A percentile compares a stretch with the other conserved stretches of the same genome.
Conservation (phyloP, 2,329 filamentous ascomycete species). For the Phaeophleospora eucalypticola region DNA sequence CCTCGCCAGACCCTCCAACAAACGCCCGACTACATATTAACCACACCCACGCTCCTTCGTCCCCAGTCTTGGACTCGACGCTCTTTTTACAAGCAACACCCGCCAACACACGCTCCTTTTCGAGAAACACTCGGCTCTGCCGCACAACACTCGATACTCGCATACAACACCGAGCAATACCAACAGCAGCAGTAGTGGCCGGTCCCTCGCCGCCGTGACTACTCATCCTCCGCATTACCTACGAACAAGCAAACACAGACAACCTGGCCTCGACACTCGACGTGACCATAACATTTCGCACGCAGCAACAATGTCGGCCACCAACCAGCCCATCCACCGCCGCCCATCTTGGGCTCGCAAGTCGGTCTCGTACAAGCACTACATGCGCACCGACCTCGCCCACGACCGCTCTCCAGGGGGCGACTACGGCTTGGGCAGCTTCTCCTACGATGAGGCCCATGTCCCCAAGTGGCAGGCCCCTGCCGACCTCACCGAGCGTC, state of each 20-base stretch:
- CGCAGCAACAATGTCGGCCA: background rate
- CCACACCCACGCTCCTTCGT: background rate
- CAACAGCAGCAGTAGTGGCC: background rate
- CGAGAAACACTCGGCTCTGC: no score
- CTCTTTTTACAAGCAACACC: background rate
- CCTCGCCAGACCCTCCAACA: background rate
- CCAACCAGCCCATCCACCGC: slow-evolving; percentile 23
- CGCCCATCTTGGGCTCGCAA: slow-evolving; percentile 28
- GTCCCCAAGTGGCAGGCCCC: slow-evolving; percentile 38
- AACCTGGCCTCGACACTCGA: background rate
- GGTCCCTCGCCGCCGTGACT: background rate
- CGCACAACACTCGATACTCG: background rate
- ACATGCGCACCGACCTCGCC: slow-evolving; percentile 23
- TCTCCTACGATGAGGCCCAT: slow-evolving; percentile 35
- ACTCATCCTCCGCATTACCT: background rate
- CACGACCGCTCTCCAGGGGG: slow-evolving; percentile 18
- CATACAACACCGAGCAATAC: background rate
- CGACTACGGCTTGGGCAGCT: slow-evolving; percentile 30
- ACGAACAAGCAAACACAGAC: background rate
- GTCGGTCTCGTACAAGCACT: slow-evolving; percentile 21
- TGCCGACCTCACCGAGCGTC: slow-evolving; percentile 33
- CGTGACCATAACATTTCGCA: background rate
- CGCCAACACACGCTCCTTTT: background rate
- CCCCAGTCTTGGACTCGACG: background rate
- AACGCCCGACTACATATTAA: background rate